Evolutionary conservation across 768 basidiomycete genomes (phyloP).

Genomic region (Mycena belliarum): DNA sequence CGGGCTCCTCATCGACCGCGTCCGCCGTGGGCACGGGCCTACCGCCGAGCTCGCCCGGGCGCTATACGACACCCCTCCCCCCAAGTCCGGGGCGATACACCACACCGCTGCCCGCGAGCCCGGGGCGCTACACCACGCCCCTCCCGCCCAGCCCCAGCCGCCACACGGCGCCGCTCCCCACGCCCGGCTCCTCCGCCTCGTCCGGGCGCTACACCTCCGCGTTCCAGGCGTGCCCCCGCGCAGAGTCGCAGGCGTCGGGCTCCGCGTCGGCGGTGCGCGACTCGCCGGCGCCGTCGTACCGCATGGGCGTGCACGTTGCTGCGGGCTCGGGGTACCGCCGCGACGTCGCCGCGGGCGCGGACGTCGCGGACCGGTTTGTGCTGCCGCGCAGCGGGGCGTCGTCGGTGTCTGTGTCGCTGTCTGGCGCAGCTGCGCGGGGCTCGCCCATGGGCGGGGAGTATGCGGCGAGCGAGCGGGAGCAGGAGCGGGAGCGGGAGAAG

Average conservation of each 20-base stretch:
- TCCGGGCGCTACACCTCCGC: constrained; percentile 7
- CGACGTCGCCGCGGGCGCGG: background rate
- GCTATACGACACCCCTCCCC: background rate
- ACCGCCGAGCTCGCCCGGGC: constrained; percentile 13
- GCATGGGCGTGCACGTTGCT: constrained; percentile 19
- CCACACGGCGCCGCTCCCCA: background rate
- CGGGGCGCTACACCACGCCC: background rate
- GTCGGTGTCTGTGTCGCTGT: background rate
- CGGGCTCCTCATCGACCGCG: constrained; percentile 33
- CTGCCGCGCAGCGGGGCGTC: constrained; percentile 14
- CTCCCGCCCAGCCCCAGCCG: constrained; percentile 9
- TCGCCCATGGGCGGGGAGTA: background rate
- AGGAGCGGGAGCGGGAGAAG: constrained; percentile 20
- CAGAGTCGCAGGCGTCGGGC: background rate
- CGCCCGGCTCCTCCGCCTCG: background rate
- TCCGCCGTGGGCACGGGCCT: constrained; percentile 21
- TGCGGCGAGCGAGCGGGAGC: constrained; percentile 16
- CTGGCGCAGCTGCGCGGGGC: background rate
- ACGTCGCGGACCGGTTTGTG: constrained; percentile 18
- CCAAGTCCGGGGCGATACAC: constrained; percentile 13
- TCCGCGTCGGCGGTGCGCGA: background rate
- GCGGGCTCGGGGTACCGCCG: constrained; percentile 1
- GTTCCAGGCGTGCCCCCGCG: constrained; percentile 2
- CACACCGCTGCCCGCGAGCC: constrained; percentile 1
- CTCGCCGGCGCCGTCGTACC: constrained; percentile 11